Evolutionary conservation across 306 rosid genomes (phyloP).

Genomic region (Glycine tomentella): DNA sequence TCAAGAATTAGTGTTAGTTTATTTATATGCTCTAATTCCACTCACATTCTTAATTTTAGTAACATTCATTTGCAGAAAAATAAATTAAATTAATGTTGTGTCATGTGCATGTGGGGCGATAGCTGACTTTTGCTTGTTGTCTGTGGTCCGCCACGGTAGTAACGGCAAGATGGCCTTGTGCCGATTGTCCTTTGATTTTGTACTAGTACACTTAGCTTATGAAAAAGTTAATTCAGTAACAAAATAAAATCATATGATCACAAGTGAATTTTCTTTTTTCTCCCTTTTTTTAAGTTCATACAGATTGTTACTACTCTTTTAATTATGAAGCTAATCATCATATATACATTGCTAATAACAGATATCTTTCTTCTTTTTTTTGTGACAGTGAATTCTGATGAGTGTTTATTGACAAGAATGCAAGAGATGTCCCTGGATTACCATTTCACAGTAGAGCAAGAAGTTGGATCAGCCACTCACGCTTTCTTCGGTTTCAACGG

Average conservation of each 20-base stretch:
- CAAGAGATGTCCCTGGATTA: constrained; percentile 99
- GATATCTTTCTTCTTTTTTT: not conserved
- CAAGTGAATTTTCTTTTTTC: not conserved
- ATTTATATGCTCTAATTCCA: not conserved
- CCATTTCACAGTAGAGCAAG: constrained; percentile 99
- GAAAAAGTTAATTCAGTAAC: constrained; percentile 9
- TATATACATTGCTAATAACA: not conserved
- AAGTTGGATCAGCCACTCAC: constrained; percentile 98
- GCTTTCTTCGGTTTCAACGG: constrained; percentile 99
- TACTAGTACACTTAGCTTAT: constrained; percentile 3
- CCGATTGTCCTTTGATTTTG: constrained; percentile 32
- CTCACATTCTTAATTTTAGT: not conserved
- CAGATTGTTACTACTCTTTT: not conserved
- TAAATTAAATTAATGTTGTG: constrained; percentile 7
- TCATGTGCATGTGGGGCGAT: constrained; percentile 46
- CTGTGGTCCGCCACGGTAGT: constrained; percentile 38
- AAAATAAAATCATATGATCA: not conserved
- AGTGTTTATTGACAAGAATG: constrained; percentile 95
- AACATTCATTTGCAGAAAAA: not conserved
- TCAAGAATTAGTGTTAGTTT: not conserved
- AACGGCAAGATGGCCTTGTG: constrained; percentile 30
- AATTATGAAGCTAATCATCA: not conserved
- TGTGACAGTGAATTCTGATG: constrained; percentile 79
- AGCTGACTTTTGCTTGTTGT: constrained; percentile 34
- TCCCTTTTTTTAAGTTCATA: not conserved